Percentiles rank a stretch among this genome's conserved stretches.
phyloP scores from a whole-genome alignment of 805 yeast genomes.

The Lachancea sp. region DNA sequence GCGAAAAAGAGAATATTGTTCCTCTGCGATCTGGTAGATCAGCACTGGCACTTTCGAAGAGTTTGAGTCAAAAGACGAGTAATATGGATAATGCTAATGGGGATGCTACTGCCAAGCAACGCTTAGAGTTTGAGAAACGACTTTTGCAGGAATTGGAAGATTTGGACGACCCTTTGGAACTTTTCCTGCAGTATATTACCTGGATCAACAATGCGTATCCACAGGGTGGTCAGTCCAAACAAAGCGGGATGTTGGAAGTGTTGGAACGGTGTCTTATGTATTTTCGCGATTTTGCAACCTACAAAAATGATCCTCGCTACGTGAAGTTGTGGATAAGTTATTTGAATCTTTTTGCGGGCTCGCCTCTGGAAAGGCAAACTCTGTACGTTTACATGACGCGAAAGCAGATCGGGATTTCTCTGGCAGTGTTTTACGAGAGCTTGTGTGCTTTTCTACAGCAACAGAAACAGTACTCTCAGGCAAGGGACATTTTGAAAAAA shows the following conservation, averaged over 20 bases:
- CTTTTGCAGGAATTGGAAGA: constrained; percentile 46
- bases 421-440: constrained; percentile 72
- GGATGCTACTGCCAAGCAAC: constrained; percentile 24
- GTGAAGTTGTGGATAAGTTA: constrained; percentile 77
- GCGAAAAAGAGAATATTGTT: constrained; percentile 69
- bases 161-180: constrained; percentile 77
- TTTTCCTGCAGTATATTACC: constrained; percentile 63
- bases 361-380: constrained; percentile 60
- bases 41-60: constrained; percentile 46
- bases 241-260: constrained; percentile 57
- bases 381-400: constrained; percentile 64
- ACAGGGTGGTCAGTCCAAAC: constrained; percentile 50
- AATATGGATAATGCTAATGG: constrained; percentile 9
- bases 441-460: constrained; percentile 46
- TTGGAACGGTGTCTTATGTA: constrained; percentile 67
- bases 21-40: constrained; percentile 66
- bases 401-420: constrained; percentile 59
- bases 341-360: constrained; percentile 34
- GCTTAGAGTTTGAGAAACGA: constrained; percentile 44
- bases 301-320: constrained; percentile 78
- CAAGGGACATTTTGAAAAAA: constrained; percentile 14
- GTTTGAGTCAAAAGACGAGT: constrained; percentile 27
- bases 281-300: constrained; percentile 58
- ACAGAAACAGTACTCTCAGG: constrained; percentile 12
- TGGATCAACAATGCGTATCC: constrained; percentile 66